These are phyloP conservation scores for Ogataea saltuana DNA, from an alignment of 805 yeast genomes.

Conservation along the genomic window DNA sequence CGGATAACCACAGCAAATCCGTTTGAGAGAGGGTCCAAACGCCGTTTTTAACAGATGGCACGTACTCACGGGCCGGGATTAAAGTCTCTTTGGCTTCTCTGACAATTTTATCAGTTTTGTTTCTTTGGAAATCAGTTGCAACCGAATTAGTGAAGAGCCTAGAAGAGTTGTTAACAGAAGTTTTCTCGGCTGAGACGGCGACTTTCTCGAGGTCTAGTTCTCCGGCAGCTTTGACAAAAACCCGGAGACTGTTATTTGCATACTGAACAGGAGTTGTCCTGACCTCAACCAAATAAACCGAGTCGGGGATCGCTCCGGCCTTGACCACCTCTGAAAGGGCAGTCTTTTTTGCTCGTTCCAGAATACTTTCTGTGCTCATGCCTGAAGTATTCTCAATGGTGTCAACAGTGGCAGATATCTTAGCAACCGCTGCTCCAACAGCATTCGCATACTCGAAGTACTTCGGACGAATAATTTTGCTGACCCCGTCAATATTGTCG, in stretches of 20 bases:
- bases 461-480: conserved; percentile 41
- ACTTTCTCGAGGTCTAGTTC: conserved; percentile 40
- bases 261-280: conserved; percentile 34
- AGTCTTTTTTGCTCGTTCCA: conserved; percentile 20
- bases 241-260: conserved; percentile 34
- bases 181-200: neutral
- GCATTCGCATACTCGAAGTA: conserved; percentile 47
- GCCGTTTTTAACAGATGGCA: conserved; percentile 27
- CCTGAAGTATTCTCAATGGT: conserved; percentile 14
- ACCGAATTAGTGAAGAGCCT: neutral
- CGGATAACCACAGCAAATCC: conserved; percentile 43
- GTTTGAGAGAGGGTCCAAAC: conserved; percentile 42
- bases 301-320: conserved; percentile 29
- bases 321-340: conserved; percentile 20
- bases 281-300: conserved; percentile 28
- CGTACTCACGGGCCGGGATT: conserved; percentile 33
- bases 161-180: too few relatives aligned
- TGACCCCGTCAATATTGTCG: conserved; percentile 38
- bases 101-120: conserved; percentile 1
- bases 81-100: conserved; percentile 15
- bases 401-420: conserved; percentile 37
- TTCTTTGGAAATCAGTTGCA: conserved; percentile 4
- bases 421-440: conserved; percentile 51
- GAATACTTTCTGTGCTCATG: conserved; percentile 14
- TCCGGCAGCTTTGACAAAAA: conserved; percentile 42